These are phyloP conservation scores for Hygrocybe coccinea DNA, from an alignment of 768 basidiomycete species.

Conservation along the genomic window DNA sequence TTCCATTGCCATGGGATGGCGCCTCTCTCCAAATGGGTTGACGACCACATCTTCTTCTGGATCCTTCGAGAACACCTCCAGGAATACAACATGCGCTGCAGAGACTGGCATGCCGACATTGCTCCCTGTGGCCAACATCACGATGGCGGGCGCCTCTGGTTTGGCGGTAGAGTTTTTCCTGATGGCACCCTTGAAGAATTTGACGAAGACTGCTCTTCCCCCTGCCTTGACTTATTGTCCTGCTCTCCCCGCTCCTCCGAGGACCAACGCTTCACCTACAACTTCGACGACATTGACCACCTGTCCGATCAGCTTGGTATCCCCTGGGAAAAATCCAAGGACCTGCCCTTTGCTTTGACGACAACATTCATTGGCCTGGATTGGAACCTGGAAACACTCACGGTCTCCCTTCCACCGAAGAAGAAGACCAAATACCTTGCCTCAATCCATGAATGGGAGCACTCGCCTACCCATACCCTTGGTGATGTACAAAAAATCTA, in stretches of 20 bases:
- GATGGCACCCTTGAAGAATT: slow-evolving; percentile 25
- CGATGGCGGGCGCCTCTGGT: slow-evolving; percentile 24
- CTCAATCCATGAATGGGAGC: slow-evolving; percentile 26
- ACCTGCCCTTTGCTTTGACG: slow-evolving; percentile 16
- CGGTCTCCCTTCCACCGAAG: slow-evolving; percentile 17
- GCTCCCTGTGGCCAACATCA: slow-evolving; percentile 5
- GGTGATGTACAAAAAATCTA: slow-evolving; percentile 34
- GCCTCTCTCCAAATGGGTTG: slow-evolving; percentile 29
- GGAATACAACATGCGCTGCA: slow-evolving; percentile 22
- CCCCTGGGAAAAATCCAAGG: slow-evolving; percentile 24
- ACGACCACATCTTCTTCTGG: slow-evolving; percentile 30
- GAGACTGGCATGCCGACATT: slow-evolving; percentile 13
- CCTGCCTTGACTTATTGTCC: slow-evolving; percentile 18
- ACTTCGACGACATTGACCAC: slow-evolving; percentile 31
- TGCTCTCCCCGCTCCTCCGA: slow-evolving; percentile 13
- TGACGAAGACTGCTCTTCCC: slow-evolving; percentile 26
- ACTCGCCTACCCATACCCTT: slow-evolving; percentile 22
- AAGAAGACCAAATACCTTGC: slow-evolving; percentile 20
- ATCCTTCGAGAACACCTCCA: slow-evolving; percentile 19
- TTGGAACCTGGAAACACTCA: slow-evolving; percentile 19
- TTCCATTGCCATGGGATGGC: slow-evolving; percentile 24
- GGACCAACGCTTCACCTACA: slow-evolving; percentile 19
- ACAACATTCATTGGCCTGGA: slow-evolving; percentile 14
- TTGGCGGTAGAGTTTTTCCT: slow-evolving; percentile 14
- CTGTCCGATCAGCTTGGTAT: slow-evolving; percentile 25